phyloP scores from a whole-genome alignment of 2,329 filamentous ascomycete genomes.

The Aspergillus pseudoviridinutans region DNA sequence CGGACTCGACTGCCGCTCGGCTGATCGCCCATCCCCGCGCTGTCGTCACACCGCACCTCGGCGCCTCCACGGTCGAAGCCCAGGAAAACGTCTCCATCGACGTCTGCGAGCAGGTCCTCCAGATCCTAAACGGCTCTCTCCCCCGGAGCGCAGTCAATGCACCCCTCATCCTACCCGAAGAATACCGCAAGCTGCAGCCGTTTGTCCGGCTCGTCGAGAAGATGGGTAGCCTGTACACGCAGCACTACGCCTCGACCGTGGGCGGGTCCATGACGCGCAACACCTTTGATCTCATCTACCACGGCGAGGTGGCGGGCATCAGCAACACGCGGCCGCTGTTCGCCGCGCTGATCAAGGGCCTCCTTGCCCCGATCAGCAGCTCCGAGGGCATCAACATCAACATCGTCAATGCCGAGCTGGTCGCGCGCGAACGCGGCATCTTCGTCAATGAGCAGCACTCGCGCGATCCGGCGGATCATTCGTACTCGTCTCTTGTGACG shows the following conservation, averaged over 20 bases:
- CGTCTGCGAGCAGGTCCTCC: constrained; percentile 73
- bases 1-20: constrained; percentile 57
- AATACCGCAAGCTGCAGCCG: constrained; percentile 72
- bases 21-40: constrained; percentile 68
- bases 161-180: constrained; percentile 74
- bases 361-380: constrained; percentile 66
- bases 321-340: constrained; percentile 75
- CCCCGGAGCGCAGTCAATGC: constrained; percentile 77
- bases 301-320: constrained; percentile 67
- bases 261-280: constrained; percentile 53
- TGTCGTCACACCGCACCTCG: constrained; percentile 74
- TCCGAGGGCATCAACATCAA: constrained; percentile 67
- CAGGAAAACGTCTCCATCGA: constrained; percentile 82
- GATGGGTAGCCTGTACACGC: constrained; percentile 74
- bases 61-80: constrained; percentile 75
- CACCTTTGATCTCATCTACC: constrained; percentile 72
- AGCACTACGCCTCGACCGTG: constrained; percentile 56
- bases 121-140: constrained; percentile 67
- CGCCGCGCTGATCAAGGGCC: constrained; percentile 72
- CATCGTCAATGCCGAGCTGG: constrained; percentile 74
- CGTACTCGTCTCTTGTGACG: constrained; percentile 68
- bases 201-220: constrained; percentile 74
- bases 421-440: constrained; percentile 74
- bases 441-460: constrained; percentile 70
- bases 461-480: constrained; percentile 56